phyloP scores from a whole-genome alignment of 2,329 filamentous ascomycete genomes.

The Calonectria multiphialidica region DNA sequence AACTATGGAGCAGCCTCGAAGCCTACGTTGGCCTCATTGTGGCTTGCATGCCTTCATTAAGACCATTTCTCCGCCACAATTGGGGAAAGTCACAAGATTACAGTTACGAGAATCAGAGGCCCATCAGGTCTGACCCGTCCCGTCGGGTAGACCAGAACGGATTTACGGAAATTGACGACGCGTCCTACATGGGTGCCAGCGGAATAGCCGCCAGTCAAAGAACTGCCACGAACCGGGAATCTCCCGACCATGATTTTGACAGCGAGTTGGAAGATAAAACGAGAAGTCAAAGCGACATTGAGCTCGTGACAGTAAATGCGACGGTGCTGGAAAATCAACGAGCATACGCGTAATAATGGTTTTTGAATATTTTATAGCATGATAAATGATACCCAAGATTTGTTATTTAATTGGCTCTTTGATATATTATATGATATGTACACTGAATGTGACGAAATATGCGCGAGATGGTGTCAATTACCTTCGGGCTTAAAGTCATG shows the following conservation, averaged over 20 bases:
- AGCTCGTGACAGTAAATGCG: background rate
- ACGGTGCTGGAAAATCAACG: background rate
- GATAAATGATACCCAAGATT: background rate
- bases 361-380: background rate
- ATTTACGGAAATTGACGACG: constrained; percentile 2
- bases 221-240: background rate
- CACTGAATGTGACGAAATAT: background rate
- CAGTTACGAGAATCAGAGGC: background rate
- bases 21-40: constrained; percentile 2
- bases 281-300: background rate
- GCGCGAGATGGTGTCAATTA: too few species aligned
- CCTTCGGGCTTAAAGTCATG: background rate
- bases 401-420: background rate
- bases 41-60: background rate
- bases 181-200: background rate
- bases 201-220: background rate
- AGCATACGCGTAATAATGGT: background rate
- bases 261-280: background rate
- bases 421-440: background rate
- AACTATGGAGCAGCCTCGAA: background rate
- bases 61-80: background rate
- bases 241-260: background rate
- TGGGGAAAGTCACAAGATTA: background rate
- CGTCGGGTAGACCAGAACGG: background rate
- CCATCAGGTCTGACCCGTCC: background rate